These are phyloP conservation scores for Diutina neorugosa DNA, from an alignment of 1,139 yeast species.

Conservation along the genomic window DNA sequence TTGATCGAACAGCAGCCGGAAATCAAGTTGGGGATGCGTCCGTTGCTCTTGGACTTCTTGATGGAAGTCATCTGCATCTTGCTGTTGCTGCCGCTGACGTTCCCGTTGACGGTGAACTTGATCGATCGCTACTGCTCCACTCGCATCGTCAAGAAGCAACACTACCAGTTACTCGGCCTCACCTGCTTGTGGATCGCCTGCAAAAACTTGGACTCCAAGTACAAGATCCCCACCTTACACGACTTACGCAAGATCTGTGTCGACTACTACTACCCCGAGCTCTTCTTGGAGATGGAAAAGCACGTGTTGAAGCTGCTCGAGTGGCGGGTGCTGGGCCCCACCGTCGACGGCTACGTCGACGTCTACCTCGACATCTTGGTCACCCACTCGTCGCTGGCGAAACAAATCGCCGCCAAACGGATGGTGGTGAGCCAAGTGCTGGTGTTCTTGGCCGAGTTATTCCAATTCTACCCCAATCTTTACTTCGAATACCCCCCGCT, in stretches of 20 bases:
- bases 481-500: constrained; percentile 44
- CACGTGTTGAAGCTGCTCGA: constrained; percentile 46
- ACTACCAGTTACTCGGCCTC: constrained; percentile 57
- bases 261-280: constrained; percentile 43
- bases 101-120: constrained; percentile 41
- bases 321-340: constrained; percentile 46
- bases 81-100: constrained; percentile 36
- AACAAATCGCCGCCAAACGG: constrained; percentile 15
- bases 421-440: constrained; percentile 37
- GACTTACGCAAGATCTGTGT: constrained; percentile 52
- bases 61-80: constrained; percentile 42
- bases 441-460: constrained; percentile 50
- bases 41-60: constrained; percentile 37
- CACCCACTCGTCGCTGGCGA: constrained; percentile 12
- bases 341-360: constrained; percentile 53
- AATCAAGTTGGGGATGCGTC: constrained; percentile 37
- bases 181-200: constrained; percentile 68
- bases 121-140: constrained; percentile 42
- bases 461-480: constrained; percentile 49
- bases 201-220: constrained; percentile 59
- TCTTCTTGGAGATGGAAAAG: constrained; percentile 59
- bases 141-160: constrained; percentile 38
- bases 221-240: constrained; percentile 46
- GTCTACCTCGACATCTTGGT: constrained; percentile 25
- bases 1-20: constrained; percentile 41